Conservation (phyloP, 805 yeast species). For the Kodamaea nitidulidarum region DNA sequence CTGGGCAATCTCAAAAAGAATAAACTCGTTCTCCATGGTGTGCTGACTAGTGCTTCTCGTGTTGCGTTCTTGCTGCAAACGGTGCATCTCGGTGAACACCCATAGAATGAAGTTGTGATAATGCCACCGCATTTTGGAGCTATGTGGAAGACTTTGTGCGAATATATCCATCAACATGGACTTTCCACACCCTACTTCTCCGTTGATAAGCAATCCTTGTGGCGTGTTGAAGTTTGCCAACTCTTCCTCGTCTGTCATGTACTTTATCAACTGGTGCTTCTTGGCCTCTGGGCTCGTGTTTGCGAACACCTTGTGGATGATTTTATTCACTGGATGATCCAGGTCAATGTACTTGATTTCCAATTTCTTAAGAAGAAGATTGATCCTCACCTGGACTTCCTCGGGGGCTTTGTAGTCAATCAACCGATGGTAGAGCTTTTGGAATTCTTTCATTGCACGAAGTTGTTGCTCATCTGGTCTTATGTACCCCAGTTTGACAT, state of each 20-base stretch:
- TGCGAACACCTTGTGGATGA: conserved; percentile 23
- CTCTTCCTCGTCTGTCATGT: conserved; percentile 60
- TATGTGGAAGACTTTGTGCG: conserved; percentile 60
- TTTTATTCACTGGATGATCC: conserved; percentile 9
- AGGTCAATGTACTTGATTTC: conserved; percentile 30
- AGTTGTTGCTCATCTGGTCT: conserved; percentile 55
- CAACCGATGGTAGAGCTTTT: conserved; percentile 53
- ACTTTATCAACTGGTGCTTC: conserved; percentile 42
- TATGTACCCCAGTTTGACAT: conserved; percentile 48
- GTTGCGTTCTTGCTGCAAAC: conserved; percentile 43
- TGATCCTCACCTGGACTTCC: conserved; percentile 42
- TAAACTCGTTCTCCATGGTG: conserved; percentile 56
- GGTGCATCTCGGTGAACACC: conserved; percentile 61
- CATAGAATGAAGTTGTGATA: conserved; percentile 66
- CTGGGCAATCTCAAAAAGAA: conserved; percentile 63
- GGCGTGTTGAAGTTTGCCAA: conserved; percentile 52
- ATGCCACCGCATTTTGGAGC: conserved; percentile 66
- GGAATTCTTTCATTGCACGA: conserved; percentile 61
- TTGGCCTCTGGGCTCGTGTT: conserved; percentile 25
- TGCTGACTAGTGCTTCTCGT: conserved; percentile 4
- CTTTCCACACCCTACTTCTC: conserved; percentile 73
- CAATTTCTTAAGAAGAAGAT: conserved; percentile 31
- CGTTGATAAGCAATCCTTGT: conserved; percentile 59
- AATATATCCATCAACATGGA: conserved; percentile 71
- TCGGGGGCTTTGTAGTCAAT: conserved; percentile 57